Evolutionary conservation across 2,329 filamentous ascomycete genomes (phyloP).

Genomic region (Lasiodiplodia theobromae): DNA sequence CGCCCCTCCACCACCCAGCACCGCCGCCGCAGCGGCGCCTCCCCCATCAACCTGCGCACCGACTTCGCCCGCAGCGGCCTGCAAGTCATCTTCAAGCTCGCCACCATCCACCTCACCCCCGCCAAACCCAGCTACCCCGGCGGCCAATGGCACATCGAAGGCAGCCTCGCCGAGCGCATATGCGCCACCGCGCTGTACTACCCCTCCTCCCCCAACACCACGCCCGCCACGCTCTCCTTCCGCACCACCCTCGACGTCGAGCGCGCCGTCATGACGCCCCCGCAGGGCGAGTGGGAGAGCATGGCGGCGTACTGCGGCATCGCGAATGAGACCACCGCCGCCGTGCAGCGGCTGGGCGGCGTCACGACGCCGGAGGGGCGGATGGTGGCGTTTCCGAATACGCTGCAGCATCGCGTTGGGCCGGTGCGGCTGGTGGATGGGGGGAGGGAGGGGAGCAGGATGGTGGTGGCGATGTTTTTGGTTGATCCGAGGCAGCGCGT

Average conservation of each 20-base stretch:
- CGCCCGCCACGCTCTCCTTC: constrained; percentile 59
- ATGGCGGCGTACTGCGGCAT: constrained; percentile 45
- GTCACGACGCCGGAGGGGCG: constrained; percentile 51
- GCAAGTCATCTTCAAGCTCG: constrained; percentile 70
- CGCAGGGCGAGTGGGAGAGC: constrained; percentile 40
- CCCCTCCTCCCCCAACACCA: constrained; percentile 67
- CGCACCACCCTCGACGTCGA: constrained; percentile 43
- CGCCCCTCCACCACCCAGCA: not conserved
- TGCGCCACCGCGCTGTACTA: constrained; percentile 69
- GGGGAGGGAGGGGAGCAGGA: not conserved
- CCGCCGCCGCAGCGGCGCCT: not conserved
- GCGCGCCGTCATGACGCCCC: constrained; percentile 3
- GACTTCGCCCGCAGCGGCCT: constrained; percentile 54
- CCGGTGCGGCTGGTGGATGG: not conserved
- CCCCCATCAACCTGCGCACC: constrained; percentile 34
- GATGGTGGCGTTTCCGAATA: not conserved
- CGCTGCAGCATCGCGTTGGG: not conserved
- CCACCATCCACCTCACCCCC: constrained; percentile 65
- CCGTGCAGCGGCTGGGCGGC: constrained; percentile 56
- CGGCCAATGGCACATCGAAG: constrained; percentile 62
- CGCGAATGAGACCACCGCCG: constrained; percentile 42
- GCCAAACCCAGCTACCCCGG: constrained; percentile 62
- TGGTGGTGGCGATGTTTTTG: not conserved
- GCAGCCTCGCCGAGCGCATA: constrained; percentile 66
- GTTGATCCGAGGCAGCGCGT: not conserved